A percentile compares a stretch with the other conserved stretches of the same genome.
phyloP scores from a whole-genome alignment of 2,329 filamentous ascomycete species.

The Trichoderma oligosporum region DNA sequence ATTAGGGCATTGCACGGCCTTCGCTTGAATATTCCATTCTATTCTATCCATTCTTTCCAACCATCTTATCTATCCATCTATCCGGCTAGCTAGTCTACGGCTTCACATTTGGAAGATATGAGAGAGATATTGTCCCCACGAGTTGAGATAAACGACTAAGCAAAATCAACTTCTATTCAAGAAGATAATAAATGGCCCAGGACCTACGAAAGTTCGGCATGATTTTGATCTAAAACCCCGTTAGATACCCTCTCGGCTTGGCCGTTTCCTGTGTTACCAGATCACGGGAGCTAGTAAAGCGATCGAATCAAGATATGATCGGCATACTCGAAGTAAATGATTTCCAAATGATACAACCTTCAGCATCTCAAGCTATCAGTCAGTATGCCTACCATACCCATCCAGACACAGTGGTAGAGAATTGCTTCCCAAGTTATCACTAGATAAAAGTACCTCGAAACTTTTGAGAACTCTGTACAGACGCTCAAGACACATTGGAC shows the following conservation, averaged over 20 bases:
- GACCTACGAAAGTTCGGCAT: background rate
- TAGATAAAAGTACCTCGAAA: background rate
- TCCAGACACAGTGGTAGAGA: background rate
- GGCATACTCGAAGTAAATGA: background rate
- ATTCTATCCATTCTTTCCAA: too few species aligned
- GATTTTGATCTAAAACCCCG: background rate
- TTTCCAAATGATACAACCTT: background rate
- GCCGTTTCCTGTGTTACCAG: background rate
- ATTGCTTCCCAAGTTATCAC: background rate
- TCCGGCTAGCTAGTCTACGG: background rate
- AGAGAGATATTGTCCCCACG: background rate
- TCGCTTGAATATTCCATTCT: background rate
- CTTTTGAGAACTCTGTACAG: background rate
- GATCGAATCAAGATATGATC: background rate
- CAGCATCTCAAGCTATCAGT: background rate
- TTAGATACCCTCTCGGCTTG: constrained; percentile 6
- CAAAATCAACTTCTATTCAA: background rate
- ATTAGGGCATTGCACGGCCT: background rate
- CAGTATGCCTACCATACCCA: background rate
- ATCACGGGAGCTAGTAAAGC: constrained; percentile 3
- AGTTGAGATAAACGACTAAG: too few species aligned
- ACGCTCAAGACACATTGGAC: background rate
- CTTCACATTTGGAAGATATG: background rate
- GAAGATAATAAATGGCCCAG: background rate
- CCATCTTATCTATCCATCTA: background rate